A percentile compares a stretch with the other conserved stretches of the same genome.
Conservation (phyloP, 2,329 filamentous ascomycete species). For the Chaetomium strumarium region DNA sequence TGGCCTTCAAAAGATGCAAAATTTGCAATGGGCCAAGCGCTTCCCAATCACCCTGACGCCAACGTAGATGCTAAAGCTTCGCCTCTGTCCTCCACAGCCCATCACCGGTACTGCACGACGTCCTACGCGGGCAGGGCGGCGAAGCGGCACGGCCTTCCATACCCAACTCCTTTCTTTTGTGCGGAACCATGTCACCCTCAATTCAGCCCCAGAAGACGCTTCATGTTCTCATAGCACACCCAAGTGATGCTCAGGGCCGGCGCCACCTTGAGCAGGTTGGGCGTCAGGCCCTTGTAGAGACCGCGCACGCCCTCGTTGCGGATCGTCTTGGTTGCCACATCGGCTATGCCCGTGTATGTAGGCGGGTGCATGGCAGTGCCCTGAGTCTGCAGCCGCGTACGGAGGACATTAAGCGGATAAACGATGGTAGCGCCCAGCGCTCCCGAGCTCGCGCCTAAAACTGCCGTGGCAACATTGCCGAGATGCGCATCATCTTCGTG, state of each 20-base stretch:
- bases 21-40: conserved; percentile 16
- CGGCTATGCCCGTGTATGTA: conserved; percentile 85
- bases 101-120: not conserved
- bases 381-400: conserved; percentile 88
- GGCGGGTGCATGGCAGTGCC: conserved; percentile 86
- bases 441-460: conserved; percentile 85
- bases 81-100: not conserved
- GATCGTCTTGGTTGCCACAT: conserved; percentile 80
- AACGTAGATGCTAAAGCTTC: conserved; percentile 15
- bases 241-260: conserved; percentile 94
- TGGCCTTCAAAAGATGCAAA: conserved; percentile 13
- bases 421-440: conserved; percentile 90
- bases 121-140: not conserved
- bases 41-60: conserved; percentile 18
- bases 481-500: conserved; percentile 80
- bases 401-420: conserved; percentile 89
- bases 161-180: not conserved
- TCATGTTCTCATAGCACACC: conserved; percentile 87
- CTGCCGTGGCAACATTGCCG: conserved; percentile 76
- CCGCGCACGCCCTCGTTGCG: conserved; percentile 77
- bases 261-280: conserved; percentile 92
- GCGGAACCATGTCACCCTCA: conserved; percentile 21
- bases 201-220: conserved; percentile 58
- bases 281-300: conserved; percentile 90
- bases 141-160: not conserved